Conservation (phyloP, 2,329 filamentous ascomycete genomes). For the Thielaviopsis ethacetica region DNA sequence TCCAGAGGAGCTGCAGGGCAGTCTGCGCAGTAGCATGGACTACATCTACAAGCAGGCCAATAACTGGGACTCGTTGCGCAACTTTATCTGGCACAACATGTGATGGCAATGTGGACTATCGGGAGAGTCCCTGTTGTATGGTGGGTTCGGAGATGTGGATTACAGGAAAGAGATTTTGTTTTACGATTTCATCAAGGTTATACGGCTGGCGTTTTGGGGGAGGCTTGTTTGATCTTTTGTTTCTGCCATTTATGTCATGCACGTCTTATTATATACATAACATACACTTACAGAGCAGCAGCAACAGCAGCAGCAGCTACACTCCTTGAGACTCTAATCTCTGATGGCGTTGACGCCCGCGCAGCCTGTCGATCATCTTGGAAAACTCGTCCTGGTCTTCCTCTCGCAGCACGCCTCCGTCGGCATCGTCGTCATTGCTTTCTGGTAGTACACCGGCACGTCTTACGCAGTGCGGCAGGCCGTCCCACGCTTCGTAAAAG, state of each 20-base stretch:
- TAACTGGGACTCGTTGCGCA: conserved; percentile 74
- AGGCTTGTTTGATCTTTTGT: not conserved
- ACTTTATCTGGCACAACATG: conserved; percentile 73
- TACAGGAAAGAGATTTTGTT: not conserved
- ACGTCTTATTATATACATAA: not conserved
- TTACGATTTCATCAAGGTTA: conserved; percentile 2
- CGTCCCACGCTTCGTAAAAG: conserved; percentile 5
- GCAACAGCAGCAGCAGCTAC: not conserved
- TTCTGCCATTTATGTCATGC: not conserved
- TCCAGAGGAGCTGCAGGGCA: conserved; percentile 79
- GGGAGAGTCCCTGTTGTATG: not conserved
- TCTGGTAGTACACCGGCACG: not conserved
- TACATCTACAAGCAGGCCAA: conserved; percentile 91
- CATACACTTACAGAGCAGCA: not conserved
- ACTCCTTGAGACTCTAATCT: not conserved
- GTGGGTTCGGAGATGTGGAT: not conserved
- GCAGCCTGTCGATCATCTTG: not conserved
- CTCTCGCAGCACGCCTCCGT: not conserved
- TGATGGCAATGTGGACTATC: conserved; percentile 16
- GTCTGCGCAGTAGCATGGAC: conserved; percentile 85
- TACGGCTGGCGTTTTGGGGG: not conserved
- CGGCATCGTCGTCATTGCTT: not conserved
- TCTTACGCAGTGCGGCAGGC: not conserved
- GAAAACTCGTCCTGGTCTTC: conserved; percentile 6
- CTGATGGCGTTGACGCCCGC: not conserved